A percentile compares a stretch with the other conserved stretches of the same genome.
Evolutionary conservation across 306 rosid species (phyloP).

Genomic region (Dicorynia guianensis): DNA sequence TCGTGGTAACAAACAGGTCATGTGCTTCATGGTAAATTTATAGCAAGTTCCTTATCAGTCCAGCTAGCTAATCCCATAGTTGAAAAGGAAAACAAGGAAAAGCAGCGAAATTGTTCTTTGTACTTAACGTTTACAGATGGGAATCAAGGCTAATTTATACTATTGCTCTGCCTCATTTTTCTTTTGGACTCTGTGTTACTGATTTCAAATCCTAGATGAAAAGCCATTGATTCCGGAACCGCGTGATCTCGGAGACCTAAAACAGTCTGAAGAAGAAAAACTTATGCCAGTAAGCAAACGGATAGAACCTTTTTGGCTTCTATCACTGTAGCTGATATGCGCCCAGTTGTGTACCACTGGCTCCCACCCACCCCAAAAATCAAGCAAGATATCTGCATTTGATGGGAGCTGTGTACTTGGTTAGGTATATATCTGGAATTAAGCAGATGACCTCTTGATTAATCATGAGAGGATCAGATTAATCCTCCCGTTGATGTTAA

Average conservation of each 20-base stretch:
- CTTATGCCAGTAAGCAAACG: background rate
- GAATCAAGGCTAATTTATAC: too few species aligned
- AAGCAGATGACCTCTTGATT: slow-evolving; percentile 33
- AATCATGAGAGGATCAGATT: slow-evolving; percentile 35
- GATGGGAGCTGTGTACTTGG: slow-evolving; percentile 4
- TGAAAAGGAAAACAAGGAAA: background rate
- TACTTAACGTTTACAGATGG: too few species aligned
- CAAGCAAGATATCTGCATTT: slow-evolving; percentile 18
- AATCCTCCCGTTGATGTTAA: slow-evolving; percentile 31
- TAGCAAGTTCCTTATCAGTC: background rate
- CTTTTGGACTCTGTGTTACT: too few species aligned
- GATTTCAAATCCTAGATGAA: slow-evolving; percentile 24
- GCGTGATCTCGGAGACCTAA: slow-evolving; percentile 5
- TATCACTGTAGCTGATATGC: slow-evolving; percentile 4
- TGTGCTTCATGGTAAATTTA: slow-evolving; percentile 33
- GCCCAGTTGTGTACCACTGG: slow-evolving; percentile 19
- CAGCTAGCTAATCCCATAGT: background rate
- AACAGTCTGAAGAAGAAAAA: background rate
- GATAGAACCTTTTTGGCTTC: slow-evolving; percentile 20
- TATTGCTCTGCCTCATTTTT: too few species aligned
- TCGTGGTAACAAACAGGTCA: background rate
- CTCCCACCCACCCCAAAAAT: slow-evolving; percentile 36
- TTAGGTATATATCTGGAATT: slow-evolving; percentile 3
- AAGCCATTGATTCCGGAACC: slow-evolving; percentile 41
- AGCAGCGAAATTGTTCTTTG: background rate